Conservation (phyloP, 257 asterid species). For the Nicotiana tomentosiformis region DNA sequence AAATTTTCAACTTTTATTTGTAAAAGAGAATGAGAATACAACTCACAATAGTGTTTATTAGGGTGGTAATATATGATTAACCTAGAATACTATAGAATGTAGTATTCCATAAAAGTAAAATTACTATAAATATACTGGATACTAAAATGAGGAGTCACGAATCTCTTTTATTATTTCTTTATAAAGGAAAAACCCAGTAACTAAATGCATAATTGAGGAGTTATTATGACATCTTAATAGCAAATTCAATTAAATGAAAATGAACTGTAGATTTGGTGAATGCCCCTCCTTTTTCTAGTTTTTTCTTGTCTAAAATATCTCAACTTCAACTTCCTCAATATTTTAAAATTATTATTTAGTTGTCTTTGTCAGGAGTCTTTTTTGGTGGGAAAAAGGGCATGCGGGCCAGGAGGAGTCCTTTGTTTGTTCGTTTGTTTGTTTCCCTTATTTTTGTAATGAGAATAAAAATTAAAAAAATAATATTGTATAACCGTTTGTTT, state of each 20-base stretch:
- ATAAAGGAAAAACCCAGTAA: neutral
- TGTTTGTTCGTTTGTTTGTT: slow-evolving; percentile 11
- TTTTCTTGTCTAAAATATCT: neutral
- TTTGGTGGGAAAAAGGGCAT: slow-evolving; percentile 15
- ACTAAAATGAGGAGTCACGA: neutral
- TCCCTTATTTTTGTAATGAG: slow-evolving; percentile 8
- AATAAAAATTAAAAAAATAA: no score
- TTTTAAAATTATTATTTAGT: neutral
- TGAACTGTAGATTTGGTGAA: neutral
- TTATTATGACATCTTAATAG: neutral
- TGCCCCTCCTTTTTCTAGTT: neutral
- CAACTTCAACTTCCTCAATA: neutral
- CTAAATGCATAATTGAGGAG: neutral
- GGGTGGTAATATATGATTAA: neutral
- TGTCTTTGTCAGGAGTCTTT: slow-evolving; percentile 20
- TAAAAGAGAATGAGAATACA: neutral
- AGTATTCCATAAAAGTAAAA: neutral
- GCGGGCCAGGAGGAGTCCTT: slow-evolving; percentile 35
- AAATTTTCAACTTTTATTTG: neutral
- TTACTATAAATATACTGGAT: neutral
- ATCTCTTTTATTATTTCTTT: neutral
- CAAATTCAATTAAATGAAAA: neutral
- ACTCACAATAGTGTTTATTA: neutral
- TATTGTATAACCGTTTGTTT: no score
- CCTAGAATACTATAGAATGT: neutral